Conservation (phyloP, 345 rosid genomes). For the Geranium brycei region DNA sequence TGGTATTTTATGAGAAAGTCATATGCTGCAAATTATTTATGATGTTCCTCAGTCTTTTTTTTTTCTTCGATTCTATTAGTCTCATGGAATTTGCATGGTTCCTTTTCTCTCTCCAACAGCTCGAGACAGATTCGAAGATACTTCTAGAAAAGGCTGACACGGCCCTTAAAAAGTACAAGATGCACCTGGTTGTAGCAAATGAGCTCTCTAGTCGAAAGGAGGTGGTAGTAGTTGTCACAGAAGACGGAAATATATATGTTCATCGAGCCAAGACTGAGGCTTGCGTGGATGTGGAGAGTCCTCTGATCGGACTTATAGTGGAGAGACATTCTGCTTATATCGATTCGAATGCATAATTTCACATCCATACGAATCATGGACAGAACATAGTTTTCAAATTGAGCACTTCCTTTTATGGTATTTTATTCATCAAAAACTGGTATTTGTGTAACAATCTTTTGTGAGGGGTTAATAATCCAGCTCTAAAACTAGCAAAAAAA, state of each 20-base stretch:
- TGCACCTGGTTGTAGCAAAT: conserved; percentile 42
- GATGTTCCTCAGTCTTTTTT: no score
- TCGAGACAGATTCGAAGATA: background rate
- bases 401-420: no score
- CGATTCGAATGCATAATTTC: conserved; percentile 18
- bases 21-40: no score
- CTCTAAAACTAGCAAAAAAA: no score
- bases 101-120: conserved; percentile 8
- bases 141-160: background rate
- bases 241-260: conserved; percentile 37
- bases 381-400: background rate
- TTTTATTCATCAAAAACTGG: no score
- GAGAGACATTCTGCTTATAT: conserved; percentile 45
- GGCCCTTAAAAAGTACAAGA: background rate
- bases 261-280: conserved; percentile 33
- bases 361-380: background rate
- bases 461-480: no score
- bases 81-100: background rate
- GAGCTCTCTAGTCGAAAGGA: conserved; percentile 71
- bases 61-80: background rate
- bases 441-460: no score
- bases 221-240: conserved; percentile 52
- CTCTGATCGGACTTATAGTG: conserved; percentile 49
- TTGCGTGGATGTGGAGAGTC: conserved; percentile 61
- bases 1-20: no score